Base-by-base conservation (phyloP, 257 asterid genomes). In the Nicotiana sylvestris region DNA sequence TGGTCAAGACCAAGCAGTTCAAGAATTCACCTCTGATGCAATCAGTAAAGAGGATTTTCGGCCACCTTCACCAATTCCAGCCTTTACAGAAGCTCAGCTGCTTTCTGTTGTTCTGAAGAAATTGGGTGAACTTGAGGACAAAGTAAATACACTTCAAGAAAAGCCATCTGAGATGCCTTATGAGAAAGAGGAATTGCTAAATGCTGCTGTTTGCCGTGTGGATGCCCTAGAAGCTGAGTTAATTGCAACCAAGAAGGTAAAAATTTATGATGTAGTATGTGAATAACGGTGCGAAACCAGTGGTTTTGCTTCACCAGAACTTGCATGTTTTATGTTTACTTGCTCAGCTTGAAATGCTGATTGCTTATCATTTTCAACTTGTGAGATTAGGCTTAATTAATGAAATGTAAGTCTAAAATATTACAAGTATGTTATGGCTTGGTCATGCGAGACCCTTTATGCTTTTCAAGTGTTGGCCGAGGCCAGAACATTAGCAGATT, bases 191-290 rank as follows among this genome's bases (percentile, higher is more conserved):
- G 96, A 94, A 81, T 86, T 94, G 91, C 88, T 94, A 76, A 90
- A 94, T 86, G 94, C 94, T 85, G 98, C 98, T 84, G 92, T 92
- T 84, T 91, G 89, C 85, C 92, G 98, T n/a, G 96, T 94, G 64
- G 96, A 94, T 86, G 97, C 91, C 81, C 85, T 94, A 33, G 98
- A 94, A 89, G 96, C 97, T 56, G 95, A 94, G 90, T 86, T 94
- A 83, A 92, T 93, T 87, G 91, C 98, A 57, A 92, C 98, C 80
- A 91, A 94, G 85, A 92, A 90, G 96, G 98, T 92, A 85, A 21
- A 49, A 12, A 37, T 78, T 68, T 65, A 10, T 77, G 29, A 76
- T 74, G 16, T 3, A 49, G 27, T 6, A 12, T 76, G 80, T 1
- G 27, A 49, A 49, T 27, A 74, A 49, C 0, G 51, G 62, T 27